Evolutionary conservation across 768 basidiomycete genomes (phyloP), one percentile per base, ranked within the genome.

Genomic region (Collybia mongolica): DNA sequence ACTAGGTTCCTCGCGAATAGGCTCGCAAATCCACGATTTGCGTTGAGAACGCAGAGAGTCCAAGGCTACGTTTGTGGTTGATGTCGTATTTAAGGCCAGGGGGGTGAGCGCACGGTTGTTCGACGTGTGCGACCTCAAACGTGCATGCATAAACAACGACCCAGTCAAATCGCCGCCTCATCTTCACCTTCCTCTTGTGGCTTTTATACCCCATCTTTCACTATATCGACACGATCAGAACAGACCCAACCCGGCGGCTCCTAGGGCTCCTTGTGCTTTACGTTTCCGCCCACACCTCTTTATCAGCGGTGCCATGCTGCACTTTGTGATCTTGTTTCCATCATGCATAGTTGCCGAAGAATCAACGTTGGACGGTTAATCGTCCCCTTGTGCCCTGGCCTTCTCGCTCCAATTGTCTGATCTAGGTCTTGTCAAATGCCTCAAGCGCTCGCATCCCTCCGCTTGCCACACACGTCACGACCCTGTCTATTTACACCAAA

Each of bases 1-100:
- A 51, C 63, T 64, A 43, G 75, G 74, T 63, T 81, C 80, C 62
- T 83, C 81, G 56, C 66, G 62, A 58, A 83, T 83, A 50, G 79
- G 68, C 62, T 75, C 75, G 61, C 67, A 70, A 44, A 68, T 53
- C 68, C 68, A 71, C 18, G 69, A 68, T 36, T 66, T 64, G 41
- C 65, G 64, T 40, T 59, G 62, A 40, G 20, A 19, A 23, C 23
- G 19, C 38, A 41, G 17, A 23, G 53, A 37, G 35, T 37, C 39
- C 19, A 41, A 44, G 32, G 32, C 32, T 32, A 9, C 32, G 19
- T 17, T 49, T 24, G 32, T 11, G 20, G 39, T 40, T 38, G 48
- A 23, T 55, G 59, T 57, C 38, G 49, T 59, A 53, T 58, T 56
- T 60, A 60, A 55, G 49, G 57, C 51, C 38, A 60, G 49, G 40